Conservation (phyloP, 169 alveolate genomes). For the Plasmodium coatneyi region DNA sequence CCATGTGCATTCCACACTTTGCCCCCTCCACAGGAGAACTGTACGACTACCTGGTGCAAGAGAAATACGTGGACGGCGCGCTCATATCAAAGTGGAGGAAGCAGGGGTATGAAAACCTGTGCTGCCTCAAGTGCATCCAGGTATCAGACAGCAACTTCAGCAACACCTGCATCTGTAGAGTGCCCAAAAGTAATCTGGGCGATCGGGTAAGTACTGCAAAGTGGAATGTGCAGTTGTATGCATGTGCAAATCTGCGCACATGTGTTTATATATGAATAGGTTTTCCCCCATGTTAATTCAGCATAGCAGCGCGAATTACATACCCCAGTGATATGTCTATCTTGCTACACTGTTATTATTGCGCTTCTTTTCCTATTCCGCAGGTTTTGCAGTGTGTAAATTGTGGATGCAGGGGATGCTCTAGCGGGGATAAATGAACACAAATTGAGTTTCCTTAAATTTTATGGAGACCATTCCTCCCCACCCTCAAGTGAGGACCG, state of each 20-base stretch:
- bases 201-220: constrained; percentile 77
- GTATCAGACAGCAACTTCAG: constrained; percentile 94
- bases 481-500: background rate
- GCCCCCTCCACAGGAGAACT: constrained; percentile 88
- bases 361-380: background rate
- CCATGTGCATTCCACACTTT: background rate
- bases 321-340: background rate
- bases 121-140: constrained; percentile 96
- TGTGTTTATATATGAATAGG: background rate
- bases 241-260: constrained; percentile 10
- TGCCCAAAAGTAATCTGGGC: constrained; percentile 96
- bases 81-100: constrained; percentile 99
- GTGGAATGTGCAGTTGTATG: background rate
- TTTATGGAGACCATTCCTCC: background rate
- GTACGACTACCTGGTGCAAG: constrained; percentile 96
- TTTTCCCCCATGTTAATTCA: background rate
- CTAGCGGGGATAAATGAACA: constrained; percentile 85
- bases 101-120: constrained; percentile 97
- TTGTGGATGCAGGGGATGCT: constrained; percentile 99
- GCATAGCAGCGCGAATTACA: background rate
- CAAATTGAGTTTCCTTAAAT: background rate
- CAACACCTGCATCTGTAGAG: constrained; percentile 98
- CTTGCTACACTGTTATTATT: background rate
- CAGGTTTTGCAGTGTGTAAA: constrained; percentile 94
- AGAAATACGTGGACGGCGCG: constrained; percentile 97